Base-by-base conservation (phyloP, 179 eudicot genomes). In the Spinacia oleracea region DNA sequence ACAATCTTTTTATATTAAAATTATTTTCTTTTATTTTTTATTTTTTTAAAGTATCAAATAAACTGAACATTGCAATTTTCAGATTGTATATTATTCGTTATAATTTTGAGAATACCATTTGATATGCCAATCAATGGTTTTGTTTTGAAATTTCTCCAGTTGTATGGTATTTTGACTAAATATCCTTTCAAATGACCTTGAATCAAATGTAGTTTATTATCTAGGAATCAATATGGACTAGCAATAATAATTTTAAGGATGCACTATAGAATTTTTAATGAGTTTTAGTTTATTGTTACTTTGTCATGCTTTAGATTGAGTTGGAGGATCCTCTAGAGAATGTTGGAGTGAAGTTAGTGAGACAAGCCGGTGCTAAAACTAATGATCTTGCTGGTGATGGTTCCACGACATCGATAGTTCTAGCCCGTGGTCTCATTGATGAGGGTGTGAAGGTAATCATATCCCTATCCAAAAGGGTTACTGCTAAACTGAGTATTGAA, bases 381-480 rank as follows among this genome's bases (percentile, higher is more conserved):
- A 93, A 93, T 84, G 97, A 93, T 79, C 86, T 91, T 73, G 97
- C 95, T 77, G 98, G 98, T 79, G 98, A 93, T 85, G 97, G 98
- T 74, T 92, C 98, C 0, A 93, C 98, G 6, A 93, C 98, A 21
- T 91, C 97, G 18, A 90, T 91, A 48, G 93, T 93, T 83, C 87
- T 93, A 80, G 98, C 97, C 14, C 92, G 91, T 71, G 97, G 94
- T 64, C 84, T 92, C 43, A 90, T 92, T 72, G 85, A 96, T 69
- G 97, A 96, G 86, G 99, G 99, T 83, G 98, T 96, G 77, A 96
- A 96, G 98, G 99, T 96, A 72, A 72, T 42, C 38, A 51, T 35
- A 53, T 48, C 23, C 71, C 71, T 62, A 38, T 62, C 35, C 58
- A 27, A 70, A 59, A 46, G 55, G 55, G 40, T 76, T 58, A 75